Base-by-base conservation (phyloP, 495 filamentous ascomycete species). In the Aeminium ludgeri region DNA sequence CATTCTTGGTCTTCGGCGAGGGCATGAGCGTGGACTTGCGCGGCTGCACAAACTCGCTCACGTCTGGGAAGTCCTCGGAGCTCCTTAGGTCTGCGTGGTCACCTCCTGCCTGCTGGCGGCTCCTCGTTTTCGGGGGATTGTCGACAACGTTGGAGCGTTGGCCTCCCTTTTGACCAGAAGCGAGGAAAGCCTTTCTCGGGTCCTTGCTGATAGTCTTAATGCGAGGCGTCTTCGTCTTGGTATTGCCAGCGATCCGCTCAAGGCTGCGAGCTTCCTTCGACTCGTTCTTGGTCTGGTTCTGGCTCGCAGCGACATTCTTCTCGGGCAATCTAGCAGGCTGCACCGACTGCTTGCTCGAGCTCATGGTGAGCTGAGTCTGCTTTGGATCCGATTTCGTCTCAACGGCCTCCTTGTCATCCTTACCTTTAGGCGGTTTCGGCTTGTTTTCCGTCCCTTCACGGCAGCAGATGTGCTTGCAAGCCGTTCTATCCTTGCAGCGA, bases 391-490 rank as follows among this genome's bases (percentile, higher is more conserved):
- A 30, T 1, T 16, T 18, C 0, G 20, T 5, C 8, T 42, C 38
- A 15, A 16, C 12, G 2, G 19, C 23, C 33, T 51, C 43, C 39
- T 44, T 46, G 17, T 16, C 34, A 10, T 40, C 44, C 15, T 38
- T 43, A 3, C 28, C 18, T 29, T 47, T 51, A 1, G 48, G 40
- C n/a, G 48, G 38, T 44, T 77, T 85, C 6, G 78, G 75, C 25
- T 73, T 78, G 40, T 81, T 91, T 25, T 86, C 78, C 4, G 89
- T 52, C 1, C 87, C 87, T 34, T 92, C 82, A n/a, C 72, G 74
- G 55, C 89, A 97, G 51, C 89, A 97, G 28, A 74, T 59, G 51
- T 97, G 89, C 51, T 78, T 82, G 59, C 79, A 84, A 58, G 63
- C 73, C n/a, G 69, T 76, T 45, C 78, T 80, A 44, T 82, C 70